Conservation (phyloP, 257 asterid genomes). For the Avicennia marina region DNA sequence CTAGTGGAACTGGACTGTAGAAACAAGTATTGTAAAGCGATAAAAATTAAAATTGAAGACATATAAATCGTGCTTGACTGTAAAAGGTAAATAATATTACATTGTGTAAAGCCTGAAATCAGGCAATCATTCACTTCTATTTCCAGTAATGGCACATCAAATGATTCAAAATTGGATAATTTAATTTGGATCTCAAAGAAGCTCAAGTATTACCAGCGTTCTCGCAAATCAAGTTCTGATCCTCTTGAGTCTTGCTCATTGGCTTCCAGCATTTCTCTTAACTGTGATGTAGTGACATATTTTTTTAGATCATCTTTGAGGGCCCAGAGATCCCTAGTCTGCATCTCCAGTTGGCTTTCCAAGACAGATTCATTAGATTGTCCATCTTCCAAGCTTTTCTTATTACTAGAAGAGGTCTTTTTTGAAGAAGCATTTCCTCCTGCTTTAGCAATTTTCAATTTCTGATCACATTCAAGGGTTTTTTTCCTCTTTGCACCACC, state of each 20-base stretch:
- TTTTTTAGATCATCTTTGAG: constrained; percentile 89
- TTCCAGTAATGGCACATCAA: neutral
- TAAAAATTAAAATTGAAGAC: neutral
- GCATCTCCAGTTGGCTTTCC: constrained; percentile 69
- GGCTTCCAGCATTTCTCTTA: constrained; percentile 83
- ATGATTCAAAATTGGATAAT: neutral
- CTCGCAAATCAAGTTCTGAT: constrained; percentile 84
- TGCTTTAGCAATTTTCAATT: constrained; percentile 49
- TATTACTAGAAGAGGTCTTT: constrained; percentile 23
- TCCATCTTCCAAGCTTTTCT: constrained; percentile 25
- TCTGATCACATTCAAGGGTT: constrained; percentile 36
- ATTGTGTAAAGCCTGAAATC: neutral
- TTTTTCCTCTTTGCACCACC: constrained; percentile 66
- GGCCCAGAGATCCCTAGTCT: constrained; percentile 67
- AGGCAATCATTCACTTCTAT: constrained; percentile 4
- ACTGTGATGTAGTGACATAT: constrained; percentile 67
- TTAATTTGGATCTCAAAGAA: neutral
- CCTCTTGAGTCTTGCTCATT: constrained; percentile 81
- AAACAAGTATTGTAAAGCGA: neutral
- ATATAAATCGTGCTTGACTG: neutral
- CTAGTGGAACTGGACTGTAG: neutral
- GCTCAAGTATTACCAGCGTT: constrained; percentile 51
- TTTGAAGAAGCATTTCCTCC: constrained; percentile 32
- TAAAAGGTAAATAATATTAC: neutral
- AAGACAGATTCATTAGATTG: constrained; percentile 15